Evolutionary conservation across 2,329 filamentous ascomycete genomes (phyloP), one percentile per base, ranked within the genome.

Genomic region (Colletotrichum sublineola): DNA sequence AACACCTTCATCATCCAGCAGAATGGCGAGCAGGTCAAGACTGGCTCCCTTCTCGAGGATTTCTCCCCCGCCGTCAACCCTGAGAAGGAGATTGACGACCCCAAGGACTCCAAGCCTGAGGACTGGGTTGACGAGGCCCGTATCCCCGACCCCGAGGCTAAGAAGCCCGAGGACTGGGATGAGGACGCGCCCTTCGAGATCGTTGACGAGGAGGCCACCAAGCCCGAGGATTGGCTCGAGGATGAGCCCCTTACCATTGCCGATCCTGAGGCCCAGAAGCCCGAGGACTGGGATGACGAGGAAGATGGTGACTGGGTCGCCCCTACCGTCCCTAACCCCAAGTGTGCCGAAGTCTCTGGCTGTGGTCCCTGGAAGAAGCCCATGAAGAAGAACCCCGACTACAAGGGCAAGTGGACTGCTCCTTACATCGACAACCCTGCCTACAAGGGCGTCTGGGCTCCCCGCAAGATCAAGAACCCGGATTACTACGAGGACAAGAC

Each of bases 211-310:
- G 93, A 95, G 78, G 96, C 96, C 72, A 92, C 90, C 78, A 94
- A 92, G 87, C 96, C 96, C 63, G 95, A 94, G 77, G 96, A 98
- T 86, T 99, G 96, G 96, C 92, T 99, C 74, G 96, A 95, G 83
- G 87, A 95, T 75, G 96, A 98, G 87, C 90, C 95, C 76, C 85
- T 89, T 75, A 93, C 90, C 76, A 87, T 98, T 74, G 90, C 95
- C 70, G 96, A 99, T 86, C 96, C 96, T 68, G 95, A 97, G 86
- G 95, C 96, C 63, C 88, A 94, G 87, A 99, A 98, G 92, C 96
- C 96, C 75, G 95, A 97, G 86, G 96, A 98, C 82, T 99, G 96
- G 96, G 96, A 98, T 86, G 96, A 99, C 73, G 96, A 99, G 87
- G 96, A 99, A 87, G 96, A 99, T 83, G 96, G 96, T 83, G 96